A percentile compares a stretch with the other conserved stretches of the same genome.
phyloP scores from a whole-genome alignment of 73 alveolate genomes.

The Blepharisma stoltei region DNA sequence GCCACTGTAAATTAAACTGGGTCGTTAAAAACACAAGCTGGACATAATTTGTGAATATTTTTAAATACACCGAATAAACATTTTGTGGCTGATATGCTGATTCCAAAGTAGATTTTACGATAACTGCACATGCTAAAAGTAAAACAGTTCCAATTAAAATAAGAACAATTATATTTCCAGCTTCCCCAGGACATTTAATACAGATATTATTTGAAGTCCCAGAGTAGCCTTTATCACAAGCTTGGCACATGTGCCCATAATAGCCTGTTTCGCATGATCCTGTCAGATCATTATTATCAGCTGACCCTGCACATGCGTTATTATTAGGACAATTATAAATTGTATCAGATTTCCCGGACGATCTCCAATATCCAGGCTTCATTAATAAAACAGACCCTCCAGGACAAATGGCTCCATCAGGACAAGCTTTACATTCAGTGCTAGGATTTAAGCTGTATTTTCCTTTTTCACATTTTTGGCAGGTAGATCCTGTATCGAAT shows the following conservation, averaged over 20 bases:
- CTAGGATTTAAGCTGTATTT: background rate
- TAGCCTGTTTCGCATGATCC: constrained; percentile 47
- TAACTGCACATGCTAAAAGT: background rate
- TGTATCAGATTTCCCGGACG: constrained; percentile 18
- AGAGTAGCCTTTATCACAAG: constrained; percentile 32
- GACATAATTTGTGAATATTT: constrained; percentile 33
- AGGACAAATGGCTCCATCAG: constrained; percentile 39
- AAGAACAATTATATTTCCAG: background rate
- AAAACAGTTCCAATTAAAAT: background rate
- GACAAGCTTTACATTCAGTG: constrained; percentile 35
- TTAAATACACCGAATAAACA: constrained; percentile 1
- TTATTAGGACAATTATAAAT: constrained; percentile 40
- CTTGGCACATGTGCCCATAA: constrained; percentile 36
- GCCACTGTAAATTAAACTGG: constrained; percentile 28
- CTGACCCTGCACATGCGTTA: constrained; percentile 41
- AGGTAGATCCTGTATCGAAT: background rate
- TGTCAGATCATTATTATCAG: constrained; percentile 21
- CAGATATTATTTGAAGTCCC: constrained; percentile 29
- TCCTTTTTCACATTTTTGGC: background rate
- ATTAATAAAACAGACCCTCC: constrained; percentile 34
- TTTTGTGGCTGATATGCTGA: constrained; percentile 10
- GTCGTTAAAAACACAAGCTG: constrained; percentile 28
- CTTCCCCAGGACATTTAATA: constrained; percentile 35
- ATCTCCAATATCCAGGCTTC: constrained; percentile 46
- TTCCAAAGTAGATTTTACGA: constrained; percentile 1